phyloP scores from a whole-genome alignment of 495 filamentous ascomycete genomes.

The Podospora sp. region DNA sequence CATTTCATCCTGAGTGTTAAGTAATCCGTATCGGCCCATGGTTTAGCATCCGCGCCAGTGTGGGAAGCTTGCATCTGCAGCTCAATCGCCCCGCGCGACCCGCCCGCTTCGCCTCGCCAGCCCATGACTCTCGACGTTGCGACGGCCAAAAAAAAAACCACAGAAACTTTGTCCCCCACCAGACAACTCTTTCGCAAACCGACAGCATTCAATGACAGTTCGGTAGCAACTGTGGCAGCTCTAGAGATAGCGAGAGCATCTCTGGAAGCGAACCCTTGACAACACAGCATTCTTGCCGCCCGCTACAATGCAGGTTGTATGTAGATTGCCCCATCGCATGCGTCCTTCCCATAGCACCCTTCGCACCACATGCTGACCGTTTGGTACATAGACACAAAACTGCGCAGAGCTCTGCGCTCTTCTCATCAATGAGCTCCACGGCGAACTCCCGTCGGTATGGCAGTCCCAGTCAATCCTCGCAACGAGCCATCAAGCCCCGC shows the following conservation, averaged over 20 bases:
- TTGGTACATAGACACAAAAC: slow-evolving; percentile 52
- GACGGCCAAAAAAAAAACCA: slow-evolving; percentile 33
- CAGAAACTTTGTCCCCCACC: slow-evolving; percentile 34
- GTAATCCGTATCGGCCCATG: no score
- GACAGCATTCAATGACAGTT: slow-evolving; percentile 50
- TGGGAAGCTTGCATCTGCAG: slow-evolving; percentile 11
- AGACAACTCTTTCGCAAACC: slow-evolving; percentile 25
- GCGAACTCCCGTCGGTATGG: slow-evolving; percentile 85
- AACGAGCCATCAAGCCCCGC: slow-evolving; percentile 20
- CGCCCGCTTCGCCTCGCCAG: slow-evolving; percentile 20
- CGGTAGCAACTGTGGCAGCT: slow-evolving; percentile 70
- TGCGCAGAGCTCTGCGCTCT: slow-evolving; percentile 82
- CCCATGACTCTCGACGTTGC: slow-evolving; percentile 18
- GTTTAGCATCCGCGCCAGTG: not conserved
- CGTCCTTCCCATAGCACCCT: not conserved
- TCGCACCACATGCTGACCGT: slow-evolving; percentile 15
- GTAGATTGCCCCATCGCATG: slow-evolving; percentile 20
- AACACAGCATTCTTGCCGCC: slow-evolving; percentile 15
- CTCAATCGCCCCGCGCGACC: slow-evolving; percentile 25
- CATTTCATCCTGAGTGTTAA: not conserved
- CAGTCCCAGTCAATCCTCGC: not conserved
- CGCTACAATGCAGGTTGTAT: slow-evolving; percentile 46
- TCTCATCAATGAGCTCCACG: slow-evolving; percentile 84
- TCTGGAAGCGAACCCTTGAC: slow-evolving; percentile 56
- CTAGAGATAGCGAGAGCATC: slow-evolving; percentile 73